phyloP scores from a whole-genome alignment of 2,329 filamentous ascomycete species.

The Diaporthe nobilis region DNA sequence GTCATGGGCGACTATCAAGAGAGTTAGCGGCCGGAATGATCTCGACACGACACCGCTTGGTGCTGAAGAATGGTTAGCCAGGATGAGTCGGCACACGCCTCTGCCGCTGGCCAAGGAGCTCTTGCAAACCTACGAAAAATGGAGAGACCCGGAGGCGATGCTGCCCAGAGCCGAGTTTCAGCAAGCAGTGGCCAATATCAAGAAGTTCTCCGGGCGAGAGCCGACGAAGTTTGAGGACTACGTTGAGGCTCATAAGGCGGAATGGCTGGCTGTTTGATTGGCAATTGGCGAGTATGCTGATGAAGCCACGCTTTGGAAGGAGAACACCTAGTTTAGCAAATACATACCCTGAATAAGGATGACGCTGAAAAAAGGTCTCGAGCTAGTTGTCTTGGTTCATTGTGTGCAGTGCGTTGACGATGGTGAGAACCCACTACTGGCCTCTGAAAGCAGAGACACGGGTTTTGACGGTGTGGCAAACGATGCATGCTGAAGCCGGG shows the following conservation, averaged over 20 bases:
- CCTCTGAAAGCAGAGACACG: background rate
- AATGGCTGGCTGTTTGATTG: constrained; percentile 34
- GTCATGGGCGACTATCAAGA: constrained; percentile 48
- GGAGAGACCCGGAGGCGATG: background rate
- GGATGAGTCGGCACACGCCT: background rate
- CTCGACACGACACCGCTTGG: constrained; percentile 37
- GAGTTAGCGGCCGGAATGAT: constrained; percentile 50
- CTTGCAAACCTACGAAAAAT: background rate
- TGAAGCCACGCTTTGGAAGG: background rate
- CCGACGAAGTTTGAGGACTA: constrained; percentile 38
- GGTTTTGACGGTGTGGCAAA: background rate
- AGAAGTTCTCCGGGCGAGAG: constrained; percentile 37
- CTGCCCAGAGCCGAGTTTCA: background rate
- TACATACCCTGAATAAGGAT: background rate
- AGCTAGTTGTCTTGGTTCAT: background rate
- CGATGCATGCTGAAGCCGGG: background rate
- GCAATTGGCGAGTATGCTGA: background rate
- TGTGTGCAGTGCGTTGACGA: background rate
- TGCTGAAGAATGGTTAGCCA: constrained; percentile 21
- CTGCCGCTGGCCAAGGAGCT: background rate
- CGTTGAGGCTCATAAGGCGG: constrained; percentile 34
- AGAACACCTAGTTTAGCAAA: background rate
- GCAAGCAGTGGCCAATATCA: constrained; percentile 26
- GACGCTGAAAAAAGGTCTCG: background rate
- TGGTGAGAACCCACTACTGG: no score